Evolutionary conservation across 1,284 basidiomycete species (phyloP), one percentile per base, ranked within the genome.

Genomic region (Rhodotorula sp.): DNA sequence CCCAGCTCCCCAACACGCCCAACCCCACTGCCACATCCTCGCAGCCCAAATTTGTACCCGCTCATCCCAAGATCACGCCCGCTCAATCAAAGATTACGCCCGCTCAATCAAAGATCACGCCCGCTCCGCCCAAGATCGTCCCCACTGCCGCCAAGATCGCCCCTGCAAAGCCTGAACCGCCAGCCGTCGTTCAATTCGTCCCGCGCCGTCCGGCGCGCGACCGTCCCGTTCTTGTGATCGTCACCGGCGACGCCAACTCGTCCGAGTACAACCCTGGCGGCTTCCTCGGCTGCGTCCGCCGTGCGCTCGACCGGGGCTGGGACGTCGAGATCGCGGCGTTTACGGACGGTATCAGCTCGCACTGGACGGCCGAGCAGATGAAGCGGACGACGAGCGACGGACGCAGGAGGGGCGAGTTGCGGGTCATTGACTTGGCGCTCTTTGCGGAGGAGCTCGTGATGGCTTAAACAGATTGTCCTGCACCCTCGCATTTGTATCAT

Each of bases 241-340:
- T 90, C 2, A 94, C 92, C 0, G 92, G 92, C 6, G 92, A 94
- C 78, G 91, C 91, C 28, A 90, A 91, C 76, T 88, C 88, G 18
- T 89, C 90, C 4, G 88, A 94, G 78, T 94, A 92, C 78, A 92
- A 88, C 79, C 89, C 90, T 70, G 89, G 92, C 76, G 91, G 91
- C 6, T 94, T 94, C 80, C 79, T 91, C 37, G 90, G 91, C 1
- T 88, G 89, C 62, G 90, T 92, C 20, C 83, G 89, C 64, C 87
- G 87, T 18, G 92, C 92, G 16, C 80, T 94, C 76, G 87, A 87
- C 80, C 86, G 87, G 63, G 92, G 92, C 2, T 94, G 92, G 92
- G 84, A 83, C 69, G 91, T 94, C 22, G 92, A 94, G 81, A 78
- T 94, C n/a, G 59, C 80, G 75, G 78, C 77, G 1, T 81, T 80